phyloP scores from a whole-genome alignment of 768 basidiomycete species.

The Boletus edulis region DNA sequence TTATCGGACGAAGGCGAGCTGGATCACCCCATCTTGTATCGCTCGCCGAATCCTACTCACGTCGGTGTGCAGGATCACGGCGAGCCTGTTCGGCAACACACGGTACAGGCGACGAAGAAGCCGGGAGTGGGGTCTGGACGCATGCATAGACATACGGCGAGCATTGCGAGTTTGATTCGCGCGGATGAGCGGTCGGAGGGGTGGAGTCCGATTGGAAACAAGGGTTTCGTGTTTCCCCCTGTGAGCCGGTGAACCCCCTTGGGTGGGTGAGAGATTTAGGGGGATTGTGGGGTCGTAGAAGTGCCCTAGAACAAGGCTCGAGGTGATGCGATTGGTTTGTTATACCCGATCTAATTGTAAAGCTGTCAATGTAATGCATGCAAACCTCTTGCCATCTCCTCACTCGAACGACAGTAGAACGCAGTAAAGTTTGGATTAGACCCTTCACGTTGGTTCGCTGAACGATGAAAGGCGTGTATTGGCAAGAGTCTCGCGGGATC shows the following conservation, averaged over 20 bases:
- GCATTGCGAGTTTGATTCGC: constrained; percentile 78
- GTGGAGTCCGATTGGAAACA: constrained; percentile 70
- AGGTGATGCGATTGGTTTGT: background rate
- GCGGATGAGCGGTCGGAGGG: constrained; percentile 76
- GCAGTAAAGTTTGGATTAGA: too few relatives aligned
- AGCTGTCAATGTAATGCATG: background rate
- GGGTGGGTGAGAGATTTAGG: background rate
- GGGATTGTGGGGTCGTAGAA: too few relatives aligned
- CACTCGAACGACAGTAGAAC: too few relatives aligned
- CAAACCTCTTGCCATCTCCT: background rate
- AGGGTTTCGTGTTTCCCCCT: constrained; percentile 51
- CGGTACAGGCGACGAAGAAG: constrained; percentile 16
- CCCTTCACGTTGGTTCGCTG: too few relatives aligned
- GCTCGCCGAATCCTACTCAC: constrained; percentile 51
- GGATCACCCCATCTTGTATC: constrained; percentile 50
- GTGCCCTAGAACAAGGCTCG: background rate
- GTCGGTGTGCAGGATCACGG: background rate
- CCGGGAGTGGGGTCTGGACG: constrained; percentile 23
- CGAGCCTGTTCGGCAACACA: background rate
- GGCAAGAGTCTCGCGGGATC: too few relatives aligned
- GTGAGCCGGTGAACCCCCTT: constrained; percentile 20
- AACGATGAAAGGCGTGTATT: too few relatives aligned
- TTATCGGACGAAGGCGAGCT: constrained; percentile 1
- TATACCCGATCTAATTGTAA: constrained; percentile 11
- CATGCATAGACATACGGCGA: constrained; percentile 76